Conservation (phyloP, 805 yeast species). For the Zygoascus bituminiphila region DNA sequence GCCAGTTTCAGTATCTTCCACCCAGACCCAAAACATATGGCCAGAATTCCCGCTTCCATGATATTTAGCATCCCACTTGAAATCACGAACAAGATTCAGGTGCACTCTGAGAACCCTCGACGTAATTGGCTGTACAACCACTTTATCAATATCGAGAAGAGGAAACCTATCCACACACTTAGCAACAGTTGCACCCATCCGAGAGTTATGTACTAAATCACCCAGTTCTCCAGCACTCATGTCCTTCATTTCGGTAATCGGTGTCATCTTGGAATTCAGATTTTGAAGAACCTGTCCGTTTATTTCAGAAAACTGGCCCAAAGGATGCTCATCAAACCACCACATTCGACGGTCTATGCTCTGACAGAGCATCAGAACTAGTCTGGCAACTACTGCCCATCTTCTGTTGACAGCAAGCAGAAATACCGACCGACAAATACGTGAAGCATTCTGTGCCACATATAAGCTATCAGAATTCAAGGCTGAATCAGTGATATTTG, state of each 20-base stretch:
- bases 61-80: constrained; percentile 70
- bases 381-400: constrained; percentile 78
- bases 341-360: constrained; percentile 78
- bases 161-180: constrained; percentile 68
- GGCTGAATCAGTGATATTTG: constrained; percentile 67
- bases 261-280: constrained; percentile 41
- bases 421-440: constrained; percentile 88
- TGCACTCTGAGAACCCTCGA: constrained; percentile 77
- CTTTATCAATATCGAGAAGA: constrained; percentile 49
- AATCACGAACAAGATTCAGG: constrained; percentile 61
- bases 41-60: constrained; percentile 57
- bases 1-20: constrained; percentile 74
- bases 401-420: constrained; percentile 78
- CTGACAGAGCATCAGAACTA: constrained; percentile 74
- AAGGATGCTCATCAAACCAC: constrained; percentile 81
- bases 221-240: constrained; percentile 74
- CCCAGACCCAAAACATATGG: constrained; percentile 86
- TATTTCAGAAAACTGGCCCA: constrained; percentile 63
- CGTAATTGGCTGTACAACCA: constrained; percentile 85
- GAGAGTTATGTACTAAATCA: constrained; percentile 74
- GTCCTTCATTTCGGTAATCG: constrained; percentile 49
- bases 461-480: constrained; percentile 80
- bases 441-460: constrained; percentile 90
- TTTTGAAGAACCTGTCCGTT: constrained; percentile 40
- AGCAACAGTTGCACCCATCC: constrained; percentile 59